These are phyloP conservation scores for Phytophthora cajani DNA, from an alignment of 352 stramenopile species.

Conservation along the genomic window DNA sequence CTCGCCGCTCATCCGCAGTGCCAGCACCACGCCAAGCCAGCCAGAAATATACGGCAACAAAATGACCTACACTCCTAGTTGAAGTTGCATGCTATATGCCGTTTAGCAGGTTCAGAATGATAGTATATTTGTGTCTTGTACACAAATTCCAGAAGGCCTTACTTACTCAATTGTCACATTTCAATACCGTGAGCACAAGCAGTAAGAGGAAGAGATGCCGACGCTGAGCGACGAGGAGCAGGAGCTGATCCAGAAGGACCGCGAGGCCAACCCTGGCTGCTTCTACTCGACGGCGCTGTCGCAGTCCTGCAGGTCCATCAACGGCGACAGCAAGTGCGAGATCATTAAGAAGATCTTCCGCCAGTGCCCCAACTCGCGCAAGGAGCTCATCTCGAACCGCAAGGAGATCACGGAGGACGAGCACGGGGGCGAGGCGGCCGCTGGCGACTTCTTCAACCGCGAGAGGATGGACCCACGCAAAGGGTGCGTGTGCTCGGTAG, in stretches of 20 bases:
- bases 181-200: slow-evolving; percentile 5
- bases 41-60: slow-evolving; percentile 14
- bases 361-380: slow-evolving; percentile 72
- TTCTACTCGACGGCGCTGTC: slow-evolving; percentile 86
- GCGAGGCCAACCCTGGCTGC: slow-evolving; percentile 73
- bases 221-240: slow-evolving; percentile 75
- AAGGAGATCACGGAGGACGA: slow-evolving; percentile 84
- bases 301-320: slow-evolving; percentile 78
- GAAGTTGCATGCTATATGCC: slow-evolving; percentile 16
- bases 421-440: slow-evolving; percentile 50
- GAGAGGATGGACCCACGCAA: slow-evolving; percentile 68
- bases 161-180: slow-evolving; percentile 14
- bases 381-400: slow-evolving; percentile 80
- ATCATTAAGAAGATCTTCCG: slow-evolving; percentile 89
- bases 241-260: slow-evolving; percentile 76
- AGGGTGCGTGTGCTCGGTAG: slow-evolving; percentile 28
- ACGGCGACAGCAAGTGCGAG: slow-evolving; percentile 88
- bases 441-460: slow-evolving; percentile 74
- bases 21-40: not conserved
- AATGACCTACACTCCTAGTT: slow-evolving; percentile 14
- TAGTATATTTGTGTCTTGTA: slow-evolving; percentile 22
- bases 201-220: slow-evolving; percentile 43
- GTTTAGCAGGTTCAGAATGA: slow-evolving; percentile 22
- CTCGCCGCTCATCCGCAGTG: slow-evolving; percentile 1
- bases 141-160: slow-evolving; percentile 33